Conservation (phyloP, 371 early-diverging fungal species). For the Mortierella sp. region DNA sequence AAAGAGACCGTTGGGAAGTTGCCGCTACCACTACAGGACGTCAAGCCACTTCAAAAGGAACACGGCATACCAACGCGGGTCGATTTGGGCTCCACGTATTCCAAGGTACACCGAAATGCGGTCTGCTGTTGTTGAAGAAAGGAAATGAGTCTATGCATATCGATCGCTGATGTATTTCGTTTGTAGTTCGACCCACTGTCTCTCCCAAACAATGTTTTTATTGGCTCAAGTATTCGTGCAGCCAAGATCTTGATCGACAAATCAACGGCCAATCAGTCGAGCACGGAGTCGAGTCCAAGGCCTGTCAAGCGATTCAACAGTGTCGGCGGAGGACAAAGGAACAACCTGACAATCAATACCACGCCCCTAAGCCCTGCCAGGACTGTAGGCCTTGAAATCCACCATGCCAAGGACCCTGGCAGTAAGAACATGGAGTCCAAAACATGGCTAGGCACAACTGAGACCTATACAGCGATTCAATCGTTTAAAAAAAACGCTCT, state of each 20-base stretch:
- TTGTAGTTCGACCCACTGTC: not conserved
- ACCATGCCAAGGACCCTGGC: not conserved
- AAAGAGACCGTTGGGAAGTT: too few species aligned
- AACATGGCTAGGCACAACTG: too few species aligned
- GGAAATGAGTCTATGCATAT: not conserved
- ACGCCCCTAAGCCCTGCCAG: slow-evolving; percentile 11
- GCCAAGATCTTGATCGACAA: slow-evolving; percentile 35
- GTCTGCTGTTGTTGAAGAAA: not conserved
- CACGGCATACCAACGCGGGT: too few species aligned
- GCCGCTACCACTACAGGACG: too few species aligned
- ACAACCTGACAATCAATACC: slow-evolving; percentile 24
- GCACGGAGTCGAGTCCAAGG: not conserved
- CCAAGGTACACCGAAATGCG: too few species aligned
- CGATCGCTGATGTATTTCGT: not conserved
- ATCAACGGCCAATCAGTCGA: slow-evolving; percentile 2
- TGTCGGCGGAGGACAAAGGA: not conserved
- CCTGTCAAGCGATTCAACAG: slow-evolving; percentile 15
- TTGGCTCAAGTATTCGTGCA: slow-evolving; percentile 26
- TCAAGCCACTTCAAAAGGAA: too few species aligned
- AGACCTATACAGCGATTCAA: not conserved
- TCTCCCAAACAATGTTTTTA: slow-evolving; percentile 30
- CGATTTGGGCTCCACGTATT: too few species aligned
- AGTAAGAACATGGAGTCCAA: slow-evolving; percentile 3
- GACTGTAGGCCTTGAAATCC: slow-evolving; percentile 30
- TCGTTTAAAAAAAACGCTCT: too few species aligned